Evolutionary conservation across 371 early-diverging fungal species (phyloP).

Genomic region (Globomyces sp.): DNA sequence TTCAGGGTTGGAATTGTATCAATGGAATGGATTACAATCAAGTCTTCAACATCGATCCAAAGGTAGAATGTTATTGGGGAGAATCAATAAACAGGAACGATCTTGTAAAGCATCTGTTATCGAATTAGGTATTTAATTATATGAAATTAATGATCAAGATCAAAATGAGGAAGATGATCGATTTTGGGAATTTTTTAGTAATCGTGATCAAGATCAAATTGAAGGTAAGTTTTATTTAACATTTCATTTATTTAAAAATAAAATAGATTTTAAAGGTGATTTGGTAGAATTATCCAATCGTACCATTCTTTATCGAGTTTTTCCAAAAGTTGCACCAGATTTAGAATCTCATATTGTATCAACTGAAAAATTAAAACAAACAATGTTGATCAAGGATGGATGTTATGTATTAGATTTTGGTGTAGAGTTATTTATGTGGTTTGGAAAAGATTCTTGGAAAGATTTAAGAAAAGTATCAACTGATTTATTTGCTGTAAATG

Average conservation of each 20-base stretch:
- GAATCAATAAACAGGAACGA: slow-evolving; percentile 40
- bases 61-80: slow-evolving; percentile 34
- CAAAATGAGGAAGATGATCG: slow-evolving; percentile 31
- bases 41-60: slow-evolving; percentile 26
- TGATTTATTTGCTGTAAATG: slow-evolving; percentile 41
- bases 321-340: slow-evolving; percentile 21
- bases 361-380: slow-evolving; percentile 23
- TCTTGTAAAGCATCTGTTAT: slow-evolving; percentile 31
- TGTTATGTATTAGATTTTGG: slow-evolving; percentile 50
- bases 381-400: slow-evolving; percentile 30
- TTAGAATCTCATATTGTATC: slow-evolving; percentile 25
- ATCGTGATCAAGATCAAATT: slow-evolving; percentile 5
- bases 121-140: slow-evolving; percentile 29
- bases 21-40: slow-evolving; percentile 44
- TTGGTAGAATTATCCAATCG: background rate
- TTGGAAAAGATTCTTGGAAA: slow-evolving; percentile 34
- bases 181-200: slow-evolving; percentile 35
- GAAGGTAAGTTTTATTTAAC: slow-evolving; percentile 6
- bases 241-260: background rate
- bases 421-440: slow-evolving; percentile 49
- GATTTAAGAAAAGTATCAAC: slow-evolving; percentile 28
- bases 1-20: slow-evolving; percentile 37
- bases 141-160: slow-evolving; percentile 14
- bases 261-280: background rate
- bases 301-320: slow-evolving; percentile 11